Evolutionary conservation across 2,329 filamentous ascomycete genomes (phyloP), one percentile per base, ranked within the genome.

Genomic region (Cladosporium sp.): DNA sequence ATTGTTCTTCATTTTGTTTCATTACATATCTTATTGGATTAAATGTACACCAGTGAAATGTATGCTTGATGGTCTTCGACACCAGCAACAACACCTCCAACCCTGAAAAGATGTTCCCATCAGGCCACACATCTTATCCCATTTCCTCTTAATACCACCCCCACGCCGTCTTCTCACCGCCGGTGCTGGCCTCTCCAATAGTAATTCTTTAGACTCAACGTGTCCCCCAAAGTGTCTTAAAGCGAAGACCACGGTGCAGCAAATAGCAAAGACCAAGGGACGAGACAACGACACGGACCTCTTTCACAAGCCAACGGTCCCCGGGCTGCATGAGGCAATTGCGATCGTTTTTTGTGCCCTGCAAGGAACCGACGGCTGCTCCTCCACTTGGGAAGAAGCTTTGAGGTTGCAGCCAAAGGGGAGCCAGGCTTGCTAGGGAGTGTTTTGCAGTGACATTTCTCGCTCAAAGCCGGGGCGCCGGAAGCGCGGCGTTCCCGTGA

Each of bases 81-180:
- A 24, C 10, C n/a, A 44, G 15, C 38, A 44, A 18, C 38, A 21
- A 47, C 41, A 47, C 10, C 41, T 47, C 41, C 2, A 5, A 21
- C n/a, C 41, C n/a, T 21, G 41, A 2, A 47, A 21, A 8, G n/a
- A 11, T 24, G 12, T 21, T 12, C n/a, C 41, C n/a, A 47, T 47
- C 41, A 44, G 41, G 21, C 41, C 41, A 47, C 41, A 47, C n/a
- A 21, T 8, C 41, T 47, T 47, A 24, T 47, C n/a, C 41, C 41
- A 12, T 47, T 47, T 24, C 41, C 41, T 47, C 41, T 21, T 47
- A 47, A 21, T 47, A 12, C 26, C 32, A 3, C 52, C 52, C 52
- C 52, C 52, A 55, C 52, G 52, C 52, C 28, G 18, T 55, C 52
- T 32, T 18, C 52, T 55, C 52, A 55, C 52, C 52, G 52, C 52